A percentile compares a stretch with the other conserved stretches of the same genome.
phyloP scores from a whole-genome alignment of 2,329 filamentous ascomycete species.

The Colletotrichum eleusines region DNA sequence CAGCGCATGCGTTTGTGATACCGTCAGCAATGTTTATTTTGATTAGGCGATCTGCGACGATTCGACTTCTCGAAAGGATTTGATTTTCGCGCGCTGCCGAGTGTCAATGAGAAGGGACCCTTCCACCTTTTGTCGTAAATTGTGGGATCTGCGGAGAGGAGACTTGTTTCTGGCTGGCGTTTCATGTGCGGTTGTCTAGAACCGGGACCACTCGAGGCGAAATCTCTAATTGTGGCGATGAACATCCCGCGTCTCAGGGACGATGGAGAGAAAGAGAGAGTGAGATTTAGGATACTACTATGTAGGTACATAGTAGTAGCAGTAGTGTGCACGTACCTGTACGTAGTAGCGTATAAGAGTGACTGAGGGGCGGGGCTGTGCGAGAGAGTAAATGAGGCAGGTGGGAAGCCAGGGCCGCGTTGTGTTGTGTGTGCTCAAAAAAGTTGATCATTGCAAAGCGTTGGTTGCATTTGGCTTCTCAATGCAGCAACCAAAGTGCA shows the following conservation, averaged over 20 bases:
- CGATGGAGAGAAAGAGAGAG: background rate
- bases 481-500: conserved; percentile 26
- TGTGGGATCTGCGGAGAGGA: conserved; percentile 21
- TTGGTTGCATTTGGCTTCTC: conserved; percentile 26
- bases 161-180: conserved; percentile 36
- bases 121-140: no score
- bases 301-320: no score
- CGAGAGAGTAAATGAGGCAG: conserved; percentile 7
- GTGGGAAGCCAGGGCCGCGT: background rate
- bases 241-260: conserved; percentile 32
- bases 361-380: conserved; percentile 20
- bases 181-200: conserved; percentile 39
- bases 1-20: background rate
- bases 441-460: conserved; percentile 10
- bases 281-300: no score
- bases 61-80: background rate
- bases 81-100: conserved; percentile 14
- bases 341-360: no score
- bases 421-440: background rate
- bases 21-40: conserved; percentile 15
- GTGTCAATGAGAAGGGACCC: no score
- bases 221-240: conserved; percentile 37
- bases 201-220: conserved; percentile 22
- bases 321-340: no score
- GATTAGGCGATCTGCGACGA: conserved; percentile 11